Evolutionary conservation across 495 filamentous ascomycete genomes (phyloP), one percentile per base, ranked within the genome.

Genomic region (Glonium stellatum): DNA sequence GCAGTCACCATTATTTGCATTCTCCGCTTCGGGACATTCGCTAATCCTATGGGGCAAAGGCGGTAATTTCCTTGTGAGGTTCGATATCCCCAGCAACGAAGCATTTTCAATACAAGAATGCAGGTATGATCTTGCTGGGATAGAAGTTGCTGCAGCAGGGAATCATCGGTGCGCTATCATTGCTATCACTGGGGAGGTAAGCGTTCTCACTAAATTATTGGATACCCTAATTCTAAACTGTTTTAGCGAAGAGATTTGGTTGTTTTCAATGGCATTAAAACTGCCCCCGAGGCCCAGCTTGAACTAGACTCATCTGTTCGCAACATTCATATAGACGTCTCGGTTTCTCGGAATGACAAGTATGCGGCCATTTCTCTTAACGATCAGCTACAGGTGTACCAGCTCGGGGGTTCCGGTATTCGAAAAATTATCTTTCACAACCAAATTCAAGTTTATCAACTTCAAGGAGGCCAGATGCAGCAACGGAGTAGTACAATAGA

Each of bases 21-120:
- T 67, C 53, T 67, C 64, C 15, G 35, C 60, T 22, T 58, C 64
- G 5, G 64, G 64, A 4, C 55, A 67, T 41, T 59, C 59, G 1
- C 48, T 67, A 36, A 19, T 67, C 31, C 23, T 67, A 23, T 67
- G 64, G 64, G 60, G 56, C 0, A 67, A 67, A 19, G 46, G 56
- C 5, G 47, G 44, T 12, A 37, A 63, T 25, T 27, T 57, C 36
- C 56, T 67, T 34, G 41, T 67, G 13, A 54, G 64, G 10, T 63
- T 67, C 39, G 64, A 67, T 39, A 62, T 67, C 1, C 64, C 64
- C 13, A 67, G 64, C 53, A 67, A 67, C 22, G 64, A 67, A 22
- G 36, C 57, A 1, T 48, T 60, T 0, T 50, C 60, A 8, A 63
- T 67, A n/a, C 64, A 63, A 37, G 64, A 60, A 15, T 67, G 64